Evolutionary conservation across 2,329 filamentous ascomycete genomes (phyloP).

Genomic region (Fusarium kyushuense): DNA sequence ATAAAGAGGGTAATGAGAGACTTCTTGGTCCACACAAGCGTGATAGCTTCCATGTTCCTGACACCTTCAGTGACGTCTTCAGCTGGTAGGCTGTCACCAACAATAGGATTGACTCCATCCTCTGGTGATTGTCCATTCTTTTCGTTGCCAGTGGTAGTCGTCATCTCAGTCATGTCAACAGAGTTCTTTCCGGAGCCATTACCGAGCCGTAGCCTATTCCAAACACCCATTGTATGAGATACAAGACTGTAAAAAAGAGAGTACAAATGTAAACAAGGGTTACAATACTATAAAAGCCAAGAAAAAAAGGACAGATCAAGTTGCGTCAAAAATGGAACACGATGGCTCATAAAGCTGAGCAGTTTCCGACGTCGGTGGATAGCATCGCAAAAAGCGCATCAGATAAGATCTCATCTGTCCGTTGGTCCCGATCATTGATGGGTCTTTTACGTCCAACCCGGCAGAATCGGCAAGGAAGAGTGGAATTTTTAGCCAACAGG

Average conservation of each 20-base stretch:
- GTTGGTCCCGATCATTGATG: constrained; percentile 22
- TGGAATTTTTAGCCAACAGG: constrained; percentile 13
- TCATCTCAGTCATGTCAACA: constrained; percentile 7
- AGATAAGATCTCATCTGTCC: constrained; percentile 39
- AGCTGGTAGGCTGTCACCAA: neutral
- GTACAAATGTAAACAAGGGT: no score
- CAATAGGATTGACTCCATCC: constrained; percentile 6
- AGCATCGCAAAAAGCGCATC: constrained; percentile 32
- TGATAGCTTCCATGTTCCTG: constrained; percentile 27
- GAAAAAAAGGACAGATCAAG: neutral
- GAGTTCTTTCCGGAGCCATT: neutral
- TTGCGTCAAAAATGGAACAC: constrained; percentile 7
- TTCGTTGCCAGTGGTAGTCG: constrained; percentile 5
- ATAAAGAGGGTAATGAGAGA: constrained; percentile 18
- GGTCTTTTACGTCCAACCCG: constrained; percentile 6
- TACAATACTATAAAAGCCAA: neutral
- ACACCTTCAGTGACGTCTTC: constrained; percentile 41
- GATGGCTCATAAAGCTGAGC: neutral
- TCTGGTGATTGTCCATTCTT: constrained; percentile 18
- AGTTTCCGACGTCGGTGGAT: constrained; percentile 14
- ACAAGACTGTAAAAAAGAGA: no score
- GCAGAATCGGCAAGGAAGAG: constrained; percentile 34
- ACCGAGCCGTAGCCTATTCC: neutral
- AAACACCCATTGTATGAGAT: constrained; percentile 6
- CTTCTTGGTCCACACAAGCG: constrained; percentile 12